Conservation (phyloP, 495 filamentous ascomycete species). For the Chaetomidium leptoderma region DNA sequence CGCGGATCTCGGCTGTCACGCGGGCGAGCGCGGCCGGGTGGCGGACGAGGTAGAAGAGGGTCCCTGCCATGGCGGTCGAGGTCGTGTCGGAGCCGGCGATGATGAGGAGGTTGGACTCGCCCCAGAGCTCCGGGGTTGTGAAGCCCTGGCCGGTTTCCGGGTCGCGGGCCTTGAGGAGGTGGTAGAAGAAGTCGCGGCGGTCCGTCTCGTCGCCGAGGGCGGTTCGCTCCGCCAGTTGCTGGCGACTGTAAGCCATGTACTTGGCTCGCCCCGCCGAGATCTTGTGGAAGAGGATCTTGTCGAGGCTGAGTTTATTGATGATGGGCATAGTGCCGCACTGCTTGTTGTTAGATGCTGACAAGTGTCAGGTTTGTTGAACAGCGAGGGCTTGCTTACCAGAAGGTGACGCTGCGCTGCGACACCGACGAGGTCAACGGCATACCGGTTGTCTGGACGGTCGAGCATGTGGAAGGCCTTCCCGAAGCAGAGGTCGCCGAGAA, state of each 20-base stretch:
- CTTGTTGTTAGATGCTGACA: neutral
- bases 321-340: conserved; percentile 53
- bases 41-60: conserved; percentile 63
- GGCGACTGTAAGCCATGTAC: conserved; percentile 55
- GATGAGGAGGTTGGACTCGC: conserved; percentile 64
- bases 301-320: conserved; percentile 53
- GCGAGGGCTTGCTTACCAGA: conserved; percentile 44
- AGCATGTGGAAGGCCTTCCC: conserved; percentile 71
- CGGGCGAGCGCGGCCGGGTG: conserved; percentile 48
- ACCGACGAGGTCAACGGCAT: conserved; percentile 53
- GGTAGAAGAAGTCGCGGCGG: conserved; percentile 62
- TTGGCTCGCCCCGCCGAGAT: conserved; percentile 41
- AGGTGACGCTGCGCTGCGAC: conserved; percentile 53
- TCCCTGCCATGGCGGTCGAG: conserved; percentile 57
- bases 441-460: conserved; percentile 53
- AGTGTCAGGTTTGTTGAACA: neutral
- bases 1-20: conserved; percentile 48
- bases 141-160: conserved; percentile 63
- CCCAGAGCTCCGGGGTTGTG: conserved; percentile 62
- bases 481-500: conserved; percentile 67
- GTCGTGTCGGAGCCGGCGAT: conserved; percentile 62
- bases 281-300: conserved; percentile 55
- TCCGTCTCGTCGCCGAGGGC: conserved; percentile 53
- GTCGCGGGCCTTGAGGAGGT: conserved; percentile 55
- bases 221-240: conserved; percentile 52